Percentiles rank a stretch among this genome's conserved stretches.
phyloP scores from a whole-genome alignment of 2,329 filamentous ascomycete species.

The Ascochyta viciae-villosae region DNA sequence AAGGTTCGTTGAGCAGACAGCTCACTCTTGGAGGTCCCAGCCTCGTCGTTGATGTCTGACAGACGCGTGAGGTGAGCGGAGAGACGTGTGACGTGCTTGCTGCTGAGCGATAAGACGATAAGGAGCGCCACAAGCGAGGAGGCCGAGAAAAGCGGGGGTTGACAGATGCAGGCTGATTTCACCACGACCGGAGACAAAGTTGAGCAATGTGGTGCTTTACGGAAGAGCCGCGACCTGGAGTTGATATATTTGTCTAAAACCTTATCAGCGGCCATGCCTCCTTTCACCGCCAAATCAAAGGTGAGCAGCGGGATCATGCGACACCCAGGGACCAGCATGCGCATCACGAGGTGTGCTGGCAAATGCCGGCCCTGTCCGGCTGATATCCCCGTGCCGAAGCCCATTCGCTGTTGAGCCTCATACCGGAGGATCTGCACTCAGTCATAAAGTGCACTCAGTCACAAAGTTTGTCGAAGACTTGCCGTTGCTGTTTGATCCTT shows the following conservation, averaged over 20 bases:
- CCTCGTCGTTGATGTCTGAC: slow-evolving; percentile 14
- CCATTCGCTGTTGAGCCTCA: slow-evolving; percentile 1
- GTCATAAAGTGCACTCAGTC: neutral
- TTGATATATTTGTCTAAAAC: neutral
- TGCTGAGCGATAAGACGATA: slow-evolving; percentile 32
- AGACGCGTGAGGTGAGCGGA: slow-evolving; percentile 15
- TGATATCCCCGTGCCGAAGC: slow-evolving; percentile 1
- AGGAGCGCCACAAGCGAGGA: slow-evolving; percentile 33
- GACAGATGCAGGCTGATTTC: slow-evolving; percentile 1
- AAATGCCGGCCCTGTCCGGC: slow-evolving; percentile 19
- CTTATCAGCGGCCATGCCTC: neutral
- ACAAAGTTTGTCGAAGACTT: neutral
- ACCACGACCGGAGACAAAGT: neutral
- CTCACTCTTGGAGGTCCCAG: slow-evolving; percentile 6
- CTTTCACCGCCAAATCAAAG: slow-evolving; percentile 13
- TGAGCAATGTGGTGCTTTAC: no score
- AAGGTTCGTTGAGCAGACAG: neutral
- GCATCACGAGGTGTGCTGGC: slow-evolving; percentile 36
- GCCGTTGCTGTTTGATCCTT: neutral
- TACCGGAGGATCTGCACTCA: neutral
- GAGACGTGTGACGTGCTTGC: slow-evolving; percentile 33
- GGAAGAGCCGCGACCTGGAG: neutral
- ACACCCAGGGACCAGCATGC: slow-evolving; percentile 7
- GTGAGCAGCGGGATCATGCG: slow-evolving; percentile 25
- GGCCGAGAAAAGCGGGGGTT: slow-evolving; percentile 18